Evolutionary conservation across 192 early-diverging fungal genomes (phyloP).

Genomic region (Gryganskiella cystojenkinii): DNA sequence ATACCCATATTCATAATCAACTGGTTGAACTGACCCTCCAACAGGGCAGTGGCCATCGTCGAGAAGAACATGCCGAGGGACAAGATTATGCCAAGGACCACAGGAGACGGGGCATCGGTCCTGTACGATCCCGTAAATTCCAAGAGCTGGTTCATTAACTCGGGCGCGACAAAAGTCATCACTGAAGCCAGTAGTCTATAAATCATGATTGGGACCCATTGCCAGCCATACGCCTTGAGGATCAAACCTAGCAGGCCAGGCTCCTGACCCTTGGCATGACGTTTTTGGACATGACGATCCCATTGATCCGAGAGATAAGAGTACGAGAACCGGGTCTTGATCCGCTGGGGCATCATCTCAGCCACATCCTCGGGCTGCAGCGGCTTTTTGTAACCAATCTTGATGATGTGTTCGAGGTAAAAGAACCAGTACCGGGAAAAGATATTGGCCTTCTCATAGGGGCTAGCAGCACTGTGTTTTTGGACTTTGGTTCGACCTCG

Average conservation of each 20-base stretch:
- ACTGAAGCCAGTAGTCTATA: slow-evolving; percentile 32
- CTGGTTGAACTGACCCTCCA: slow-evolving; percentile 38
- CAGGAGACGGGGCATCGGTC: slow-evolving; percentile 19
- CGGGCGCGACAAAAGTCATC: slow-evolving; percentile 27
- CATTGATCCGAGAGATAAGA: slow-evolving; percentile 13
- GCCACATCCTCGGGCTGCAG: slow-evolving; percentile 32
- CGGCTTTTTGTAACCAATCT: slow-evolving; percentile 37
- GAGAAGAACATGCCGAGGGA: slow-evolving; percentile 56
- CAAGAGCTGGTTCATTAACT: slow-evolving; percentile 38
- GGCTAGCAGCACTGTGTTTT: slow-evolving; percentile 12
- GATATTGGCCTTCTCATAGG: slow-evolving; percentile 48
- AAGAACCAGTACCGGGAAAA: slow-evolving; percentile 33
- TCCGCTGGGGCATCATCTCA: slow-evolving; percentile 22
- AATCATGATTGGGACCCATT: slow-evolving; percentile 37
- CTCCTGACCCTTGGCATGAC: slow-evolving; percentile 15
- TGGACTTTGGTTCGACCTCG: slow-evolving; percentile 28
- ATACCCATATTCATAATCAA: slow-evolving; percentile 40
- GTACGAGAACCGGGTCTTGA: slow-evolving; percentile 27
- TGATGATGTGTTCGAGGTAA: slow-evolving; percentile 45
- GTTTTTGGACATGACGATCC: slow-evolving; percentile 18
- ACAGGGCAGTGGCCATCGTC: slow-evolving; percentile 23
- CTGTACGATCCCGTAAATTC: slow-evolving; percentile 36
- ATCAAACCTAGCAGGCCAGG: slow-evolving; percentile 32
- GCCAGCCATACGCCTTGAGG: slow-evolving; percentile 12
- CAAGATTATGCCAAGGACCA: slow-evolving; percentile 38